Conservation (phyloP, 2,329 filamentous ascomycete species). For the Trichoderma afroharzianum region DNA sequence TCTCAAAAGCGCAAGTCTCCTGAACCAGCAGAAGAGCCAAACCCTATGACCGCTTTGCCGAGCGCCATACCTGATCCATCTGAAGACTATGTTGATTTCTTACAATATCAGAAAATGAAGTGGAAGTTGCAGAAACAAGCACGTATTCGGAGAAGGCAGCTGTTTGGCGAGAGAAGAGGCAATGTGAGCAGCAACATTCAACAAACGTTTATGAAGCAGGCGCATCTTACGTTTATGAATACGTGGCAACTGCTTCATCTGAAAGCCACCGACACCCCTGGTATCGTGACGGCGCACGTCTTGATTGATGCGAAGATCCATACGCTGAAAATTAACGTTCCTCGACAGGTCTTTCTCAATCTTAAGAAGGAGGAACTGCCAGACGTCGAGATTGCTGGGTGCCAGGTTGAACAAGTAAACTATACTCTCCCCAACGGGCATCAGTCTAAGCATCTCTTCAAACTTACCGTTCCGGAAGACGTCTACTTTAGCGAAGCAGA, state of each 20-base stretch:
- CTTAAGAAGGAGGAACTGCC: constrained; percentile 83
- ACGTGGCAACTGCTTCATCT: constrained; percentile 96
- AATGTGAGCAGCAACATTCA: constrained; percentile 52
- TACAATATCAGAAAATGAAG: constrained; percentile 95
- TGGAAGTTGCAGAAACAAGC: constrained; percentile 98
- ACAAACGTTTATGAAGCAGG: constrained; percentile 82
- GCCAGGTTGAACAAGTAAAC: constrained; percentile 87
- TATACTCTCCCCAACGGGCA: constrained; percentile 94
- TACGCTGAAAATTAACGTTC: constrained; percentile 81
- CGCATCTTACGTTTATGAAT: constrained; percentile 82
- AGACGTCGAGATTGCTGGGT: constrained; percentile 80
- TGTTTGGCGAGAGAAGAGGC: constrained; percentile 81
- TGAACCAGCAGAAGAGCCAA: constrained; percentile 61
- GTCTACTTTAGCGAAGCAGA: constrained; percentile 80
- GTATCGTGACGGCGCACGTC: constrained; percentile 83
- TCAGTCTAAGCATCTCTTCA: constrained; percentile 89
- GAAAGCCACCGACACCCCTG: constrained; percentile 74
- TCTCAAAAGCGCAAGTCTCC: constrained; percentile 70
- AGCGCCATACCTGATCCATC: constrained; percentile 79
- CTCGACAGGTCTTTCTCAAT: constrained; percentile 86
- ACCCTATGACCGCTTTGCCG: constrained; percentile 80
- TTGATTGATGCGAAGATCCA: constrained; percentile 93
- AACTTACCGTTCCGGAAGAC: constrained; percentile 84
- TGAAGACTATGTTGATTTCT: constrained; percentile 81
- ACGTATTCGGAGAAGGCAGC: constrained; percentile 75